Percentiles rank a stretch among this genome's conserved stretches.
Evolutionary conservation across 768 basidiomycete species (phyloP).

Genomic region (Termitomyces sp.): DNA sequence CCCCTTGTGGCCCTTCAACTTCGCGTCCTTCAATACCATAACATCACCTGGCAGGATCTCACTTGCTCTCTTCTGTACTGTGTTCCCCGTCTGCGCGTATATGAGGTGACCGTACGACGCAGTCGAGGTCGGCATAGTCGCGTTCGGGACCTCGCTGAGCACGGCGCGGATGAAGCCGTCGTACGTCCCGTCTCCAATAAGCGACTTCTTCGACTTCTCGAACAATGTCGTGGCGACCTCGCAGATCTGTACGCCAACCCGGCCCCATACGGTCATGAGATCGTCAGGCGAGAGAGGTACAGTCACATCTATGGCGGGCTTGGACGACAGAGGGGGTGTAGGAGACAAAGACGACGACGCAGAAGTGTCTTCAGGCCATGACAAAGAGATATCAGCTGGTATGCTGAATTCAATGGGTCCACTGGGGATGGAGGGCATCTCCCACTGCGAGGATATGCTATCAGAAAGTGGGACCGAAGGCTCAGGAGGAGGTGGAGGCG

Average conservation of each 20-base stretch:
- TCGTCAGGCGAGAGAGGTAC: slow-evolving; percentile 52
- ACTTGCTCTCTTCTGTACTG: slow-evolving; percentile 67
- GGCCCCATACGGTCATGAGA: slow-evolving; percentile 62
- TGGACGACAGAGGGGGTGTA: slow-evolving; percentile 3
- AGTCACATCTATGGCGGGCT: slow-evolving; percentile 22
- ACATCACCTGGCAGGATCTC: slow-evolving; percentile 89
- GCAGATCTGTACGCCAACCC: slow-evolving; percentile 70
- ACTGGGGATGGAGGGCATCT: slow-evolving; percentile 55
- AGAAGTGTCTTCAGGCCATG: slow-evolving; percentile 59
- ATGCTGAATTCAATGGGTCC: slow-evolving; percentile 47
- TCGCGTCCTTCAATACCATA: slow-evolving; percentile 67
- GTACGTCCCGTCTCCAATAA: slow-evolving; percentile 84
- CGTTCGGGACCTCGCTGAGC: slow-evolving; percentile 61
- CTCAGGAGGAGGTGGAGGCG: slow-evolving; percentile 22
- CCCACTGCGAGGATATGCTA: slow-evolving; percentile 53
- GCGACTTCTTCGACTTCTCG: slow-evolving; percentile 70
- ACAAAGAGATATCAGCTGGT: slow-evolving; percentile 43
- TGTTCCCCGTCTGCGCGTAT: slow-evolving; percentile 60
- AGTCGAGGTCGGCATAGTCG: slow-evolving; percentile 31
- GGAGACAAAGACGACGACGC: slow-evolving; percentile 20
- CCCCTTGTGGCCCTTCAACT: slow-evolving; percentile 74
- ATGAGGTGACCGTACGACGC: slow-evolving; percentile 66
- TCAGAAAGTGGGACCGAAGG: slow-evolving; percentile 24
- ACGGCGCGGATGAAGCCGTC: slow-evolving; percentile 71
- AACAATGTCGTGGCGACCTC: slow-evolving; percentile 62